phyloP scores from a whole-genome alignment of 306 rosid species.

The Acmispon strigosus region DNA sequence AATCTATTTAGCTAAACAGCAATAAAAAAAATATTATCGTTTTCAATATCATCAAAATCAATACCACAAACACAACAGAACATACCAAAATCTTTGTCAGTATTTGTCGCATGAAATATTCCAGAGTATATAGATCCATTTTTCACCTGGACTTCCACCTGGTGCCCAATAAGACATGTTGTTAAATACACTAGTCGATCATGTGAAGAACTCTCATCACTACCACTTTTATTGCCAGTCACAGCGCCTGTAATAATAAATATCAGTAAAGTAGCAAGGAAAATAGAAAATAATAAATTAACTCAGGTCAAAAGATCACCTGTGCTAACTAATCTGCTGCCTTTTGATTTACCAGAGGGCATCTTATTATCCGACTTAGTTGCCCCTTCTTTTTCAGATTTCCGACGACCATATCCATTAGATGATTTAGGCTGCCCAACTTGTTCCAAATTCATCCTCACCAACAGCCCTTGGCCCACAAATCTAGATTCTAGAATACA shows the following conservation, averaged over 20 bases:
- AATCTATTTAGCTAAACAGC: slow-evolving; percentile 8
- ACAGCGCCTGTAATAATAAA: slow-evolving; percentile 29
- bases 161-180: slow-evolving; percentile 81
- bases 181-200: slow-evolving; percentile 72
- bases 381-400: slow-evolving; percentile 69
- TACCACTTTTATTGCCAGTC: slow-evolving; percentile 50
- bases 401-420: slow-evolving; percentile 85
- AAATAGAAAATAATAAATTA: slow-evolving; percentile 13
- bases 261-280: slow-evolving; percentile 13
- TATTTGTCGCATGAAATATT: slow-evolving; percentile 73
- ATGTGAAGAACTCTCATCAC: slow-evolving; percentile 57
- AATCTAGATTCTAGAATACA: slow-evolving; percentile 33
- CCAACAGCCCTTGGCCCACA: slow-evolving; percentile 48
- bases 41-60: slow-evolving; percentile 10
- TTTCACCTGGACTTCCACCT: slow-evolving; percentile 89
- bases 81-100: slow-evolving; percentile 87
- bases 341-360: slow-evolving; percentile 58
- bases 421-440: slow-evolving; percentile 57
- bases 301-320: slow-evolving; percentile 29
- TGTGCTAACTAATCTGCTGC: slow-evolving; percentile 45
- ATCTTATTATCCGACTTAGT: slow-evolving; percentile 50
- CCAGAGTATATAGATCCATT: slow-evolving; percentile 87
- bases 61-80: slow-evolving; percentile 19
- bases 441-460: slow-evolving; percentile 70
- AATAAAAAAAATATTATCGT: not conserved